Base-by-base conservation (phyloP, 306 rosid genomes). In the Vigna unguiculata region DNA sequence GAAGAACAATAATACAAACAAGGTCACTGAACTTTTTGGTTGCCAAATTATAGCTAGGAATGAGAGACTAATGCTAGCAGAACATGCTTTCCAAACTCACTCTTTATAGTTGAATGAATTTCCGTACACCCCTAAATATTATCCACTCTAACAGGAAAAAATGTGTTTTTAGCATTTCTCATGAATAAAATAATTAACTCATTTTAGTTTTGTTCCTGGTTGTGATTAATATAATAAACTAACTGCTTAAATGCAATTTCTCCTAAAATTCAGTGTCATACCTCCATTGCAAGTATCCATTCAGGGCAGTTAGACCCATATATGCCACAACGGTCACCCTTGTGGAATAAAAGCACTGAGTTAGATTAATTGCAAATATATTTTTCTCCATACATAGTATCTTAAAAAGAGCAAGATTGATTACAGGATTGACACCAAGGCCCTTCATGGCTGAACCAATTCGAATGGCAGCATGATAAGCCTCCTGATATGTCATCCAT, bases 301-400 rank as follows among this genome's bases (percentile, higher is more conserved):
- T 89, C 87, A 0, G 96, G 96, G 71, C 91, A 90, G 82, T 92
- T 95, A 72, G 96, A 86, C 20, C 97, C 97, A 57, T 84, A 90
- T 64, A 92, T 90, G 71, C 97, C 99, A 76, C 99, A 95, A 30
- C 93, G 89, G 77, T 86, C 88, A 41, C 98, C 96, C 98, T 95
- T 53, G 48, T 57, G 48, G 75, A 22, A 72, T 15, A 58, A 64
- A 72, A 49, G 7, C n/a, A 51, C 28, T 3, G 17, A 64, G 67
- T 66, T 71, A 69, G 79, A 66, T 71, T 51, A 41, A 28, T 43
- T 59, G 30, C 38, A 67, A 43, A 40, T 16, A 40, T 21, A 22
- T 43, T 43, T 40, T 4, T 13, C 9, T 49, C 32, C 32, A 75
- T 22, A 40, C 60, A 60, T 4, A 76, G 48, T 48, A 7, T 70